Percentiles rank a stretch among this genome's conserved stretches.
Evolutionary conservation across 116 monocot species (phyloP).

Genomic region (Dioscorea cayenensis): DNA sequence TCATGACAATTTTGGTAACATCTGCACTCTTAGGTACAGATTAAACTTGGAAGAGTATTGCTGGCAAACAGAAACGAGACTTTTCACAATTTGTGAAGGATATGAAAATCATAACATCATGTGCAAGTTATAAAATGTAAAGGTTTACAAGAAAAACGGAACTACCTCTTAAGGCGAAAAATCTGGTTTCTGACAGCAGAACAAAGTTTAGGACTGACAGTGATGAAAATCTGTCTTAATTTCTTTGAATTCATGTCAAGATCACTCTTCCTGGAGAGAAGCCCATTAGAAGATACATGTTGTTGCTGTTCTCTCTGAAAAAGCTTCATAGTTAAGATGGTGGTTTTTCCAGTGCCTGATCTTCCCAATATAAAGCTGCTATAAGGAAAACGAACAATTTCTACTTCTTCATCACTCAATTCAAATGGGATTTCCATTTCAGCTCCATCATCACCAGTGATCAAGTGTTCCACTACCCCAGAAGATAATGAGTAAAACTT

Average conservation of each 20-base stretch:
- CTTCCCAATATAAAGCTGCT: constrained; percentile 66
- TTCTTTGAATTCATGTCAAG: neutral
- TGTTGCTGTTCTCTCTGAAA: constrained; percentile 43
- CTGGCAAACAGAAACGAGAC: no score
- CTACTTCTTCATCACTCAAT: constrained; percentile 41
- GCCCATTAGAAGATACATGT: constrained; percentile 17
- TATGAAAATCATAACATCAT: no score
- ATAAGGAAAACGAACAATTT: constrained; percentile 35
- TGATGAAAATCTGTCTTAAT: constrained; percentile 43
- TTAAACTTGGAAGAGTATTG: no score
- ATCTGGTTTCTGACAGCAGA: constrained; percentile 41
- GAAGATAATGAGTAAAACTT: constrained; percentile 67
- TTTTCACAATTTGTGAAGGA: neutral
- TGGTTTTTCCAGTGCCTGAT: constrained; percentile 78
- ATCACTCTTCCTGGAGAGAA: neutral
- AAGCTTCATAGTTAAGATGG: constrained; percentile 50
- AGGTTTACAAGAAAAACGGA: neutral
- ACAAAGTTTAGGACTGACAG: constrained; percentile 60
- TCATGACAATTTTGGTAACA: no score
- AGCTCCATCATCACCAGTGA: constrained; percentile 44
- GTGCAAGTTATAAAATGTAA: neutral
- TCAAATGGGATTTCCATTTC: constrained; percentile 67
- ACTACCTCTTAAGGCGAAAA: constrained; percentile 35
- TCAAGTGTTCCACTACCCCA: constrained; percentile 41
- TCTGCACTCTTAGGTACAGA: no score